These are phyloP conservation scores for Lagenaria siceraria DNA, from an alignment of 306 rosid species.

Conservation along the genomic window DNA sequence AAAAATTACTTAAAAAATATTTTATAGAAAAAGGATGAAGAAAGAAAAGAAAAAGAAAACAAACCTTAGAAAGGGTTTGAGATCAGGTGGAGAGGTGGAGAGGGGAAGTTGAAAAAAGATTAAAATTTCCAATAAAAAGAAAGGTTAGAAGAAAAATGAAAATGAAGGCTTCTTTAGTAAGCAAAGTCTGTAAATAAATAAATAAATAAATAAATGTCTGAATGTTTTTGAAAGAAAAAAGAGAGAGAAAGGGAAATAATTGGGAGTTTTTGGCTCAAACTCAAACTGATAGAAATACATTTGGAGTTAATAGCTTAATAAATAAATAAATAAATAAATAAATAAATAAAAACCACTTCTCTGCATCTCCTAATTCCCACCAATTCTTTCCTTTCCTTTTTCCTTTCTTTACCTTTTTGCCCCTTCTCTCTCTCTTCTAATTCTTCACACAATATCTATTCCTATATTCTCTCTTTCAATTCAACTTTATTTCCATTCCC, in stretches of 20 bases:
- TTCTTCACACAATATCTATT: not conserved
- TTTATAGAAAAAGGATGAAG: too few species aligned
- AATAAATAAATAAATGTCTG: too few species aligned
- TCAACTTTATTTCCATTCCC: too few species aligned
- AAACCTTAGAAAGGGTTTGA: constrained; percentile 26
- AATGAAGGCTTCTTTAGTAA: too few species aligned
- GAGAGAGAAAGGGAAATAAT: not conserved
- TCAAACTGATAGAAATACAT: constrained; percentile 23
- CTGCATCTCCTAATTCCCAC: constrained; percentile 43
- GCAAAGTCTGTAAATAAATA: too few species aligned
- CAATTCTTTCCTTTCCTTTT: constrained; percentile 19
- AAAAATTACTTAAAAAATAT: too few species aligned
- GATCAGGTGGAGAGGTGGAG: not conserved
- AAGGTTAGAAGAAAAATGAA: too few species aligned
- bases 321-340: too few species aligned
- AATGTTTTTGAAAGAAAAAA: too few species aligned
- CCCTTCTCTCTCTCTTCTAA: constrained; percentile 10
- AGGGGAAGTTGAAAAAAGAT: constrained; percentile 28
- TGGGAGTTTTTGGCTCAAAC: constrained; percentile 38
- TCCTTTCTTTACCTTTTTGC: constrained; percentile 14
- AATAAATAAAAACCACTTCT: too few species aligned
- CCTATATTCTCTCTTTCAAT: not conserved
- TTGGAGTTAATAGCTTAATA: constrained; percentile 32
- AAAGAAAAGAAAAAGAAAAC: not conserved
- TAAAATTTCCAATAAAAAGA: constrained; percentile 16